Evolutionary conservation across 805 yeast genomes (phyloP), one percentile per base, ranked within the genome.

Genomic region (Myxozyma melibiosi): DNA sequence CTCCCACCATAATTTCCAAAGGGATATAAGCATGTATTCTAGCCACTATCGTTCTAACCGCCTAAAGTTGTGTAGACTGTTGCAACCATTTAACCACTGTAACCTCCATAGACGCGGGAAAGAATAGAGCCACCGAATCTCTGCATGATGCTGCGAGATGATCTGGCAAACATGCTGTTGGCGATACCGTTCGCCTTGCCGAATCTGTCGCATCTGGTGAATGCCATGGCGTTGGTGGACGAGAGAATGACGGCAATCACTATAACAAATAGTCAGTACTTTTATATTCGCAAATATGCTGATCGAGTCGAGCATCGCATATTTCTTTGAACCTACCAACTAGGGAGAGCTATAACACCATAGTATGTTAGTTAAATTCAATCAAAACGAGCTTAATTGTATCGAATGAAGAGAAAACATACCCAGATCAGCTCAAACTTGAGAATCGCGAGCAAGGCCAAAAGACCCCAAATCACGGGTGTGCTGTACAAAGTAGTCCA

Each of bases 171-270:
- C 64, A 85, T 75, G 8, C 86, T 68, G 64, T 77, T 80, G 4
- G 91, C 89, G 51, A 86, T 68, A 52, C 75, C 78, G 69, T 86
- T 86, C 27, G 95, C 96, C 68, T 84, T 86, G 48, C 96, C 89
- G 73, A 91, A 92, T 74, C 88, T 89, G 70, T 91, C 97, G 72
- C 97, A 90, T 66, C 88, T 81, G 25, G 96, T 88, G 73, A 88
- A 92, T 0, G 97, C 97, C 75, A 89, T 77, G 1, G 96, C 85
- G 70, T 92, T 92, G 49, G 95, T 88, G 43, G 84, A 68, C 0
- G 94, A 86, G 60, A 92, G 77, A 2, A 84, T 80, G 8, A 88
- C 70, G 0, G 95, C 90, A 53, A 91, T 82, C 3, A 74, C 69
- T 3, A 87, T 85, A 41, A 88, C 71, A 85, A 74, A 61, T 86